Conservation (phyloP, 495 filamentous ascomycete genomes). For the Hypoxylon fragiforme region DNA sequence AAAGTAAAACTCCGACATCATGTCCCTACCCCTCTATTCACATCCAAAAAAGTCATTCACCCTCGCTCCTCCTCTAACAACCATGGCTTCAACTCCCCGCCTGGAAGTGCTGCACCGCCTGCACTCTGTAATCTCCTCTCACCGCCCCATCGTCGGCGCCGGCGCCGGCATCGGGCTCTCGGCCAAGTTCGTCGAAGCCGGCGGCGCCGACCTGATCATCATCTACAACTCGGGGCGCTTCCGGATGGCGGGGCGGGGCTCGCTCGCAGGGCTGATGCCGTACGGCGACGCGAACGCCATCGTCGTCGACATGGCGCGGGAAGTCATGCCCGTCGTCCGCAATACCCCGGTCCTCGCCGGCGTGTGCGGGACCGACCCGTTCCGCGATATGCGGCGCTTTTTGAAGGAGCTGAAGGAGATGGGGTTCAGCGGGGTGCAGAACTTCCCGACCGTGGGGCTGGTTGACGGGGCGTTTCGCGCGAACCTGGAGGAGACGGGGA, state of each 20-base stretch:
- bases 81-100: conserved; percentile 50
- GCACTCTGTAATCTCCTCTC: conserved; percentile 53
- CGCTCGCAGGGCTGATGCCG: conserved; percentile 71
- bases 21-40: no score
- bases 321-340: conserved; percentile 62
- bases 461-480: conserved; percentile 68
- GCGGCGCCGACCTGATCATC: conserved; percentile 68
- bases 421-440: conserved; percentile 70
- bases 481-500: conserved; percentile 72
- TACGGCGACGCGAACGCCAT: conserved; percentile 73
- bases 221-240: conserved; percentile 75
- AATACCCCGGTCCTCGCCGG: conserved; percentile 66
- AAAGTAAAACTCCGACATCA: no score
- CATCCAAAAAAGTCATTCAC: neutral
- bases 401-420: conserved; percentile 58
- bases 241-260: conserved; percentile 72
- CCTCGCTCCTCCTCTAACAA: neutral
- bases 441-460: conserved; percentile 73
- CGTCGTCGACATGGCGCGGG: conserved; percentile 66
- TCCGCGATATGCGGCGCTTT: conserved; percentile 61
- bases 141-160: conserved; percentile 64
- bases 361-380: conserved; percentile 69
- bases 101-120: conserved; percentile 60
- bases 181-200: conserved; percentile 68
- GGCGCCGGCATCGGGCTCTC: conserved; percentile 74